Percentiles rank a stretch among this genome's conserved stretches.
phyloP scores from a whole-genome alignment of 441 rosid species.

The Euphorbia celastroides region DNA sequence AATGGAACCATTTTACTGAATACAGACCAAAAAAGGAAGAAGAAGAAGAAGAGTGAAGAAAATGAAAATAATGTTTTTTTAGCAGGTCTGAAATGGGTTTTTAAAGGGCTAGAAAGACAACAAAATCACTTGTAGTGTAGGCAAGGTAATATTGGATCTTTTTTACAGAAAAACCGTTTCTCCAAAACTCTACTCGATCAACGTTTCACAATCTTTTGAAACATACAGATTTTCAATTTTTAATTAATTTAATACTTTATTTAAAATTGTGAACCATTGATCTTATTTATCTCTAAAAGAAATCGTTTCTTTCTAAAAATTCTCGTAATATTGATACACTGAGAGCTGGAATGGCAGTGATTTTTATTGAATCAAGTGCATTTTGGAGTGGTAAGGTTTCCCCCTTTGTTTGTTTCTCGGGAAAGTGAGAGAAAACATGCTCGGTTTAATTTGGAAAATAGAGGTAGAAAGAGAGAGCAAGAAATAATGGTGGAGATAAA shows the following conservation, averaged over 20 bases:
- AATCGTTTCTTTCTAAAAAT: too few species aligned
- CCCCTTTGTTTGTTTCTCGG: background rate
- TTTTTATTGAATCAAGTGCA: slow-evolving; percentile 23
- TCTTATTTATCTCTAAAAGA: too few species aligned
- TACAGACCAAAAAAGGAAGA: background rate
- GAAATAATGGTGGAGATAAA: slow-evolving; percentile 22
- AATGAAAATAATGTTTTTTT: background rate
- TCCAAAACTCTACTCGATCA: too few species aligned
- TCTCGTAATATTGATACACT: slow-evolving; percentile 6
- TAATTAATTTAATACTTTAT: too few species aligned
- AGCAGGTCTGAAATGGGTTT: background rate
- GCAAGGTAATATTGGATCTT: slow-evolving; percentile 34
- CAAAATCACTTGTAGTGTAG: slow-evolving; percentile 27
- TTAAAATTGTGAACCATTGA: too few species aligned
- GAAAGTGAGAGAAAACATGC: background rate
- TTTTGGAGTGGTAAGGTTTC: background rate
- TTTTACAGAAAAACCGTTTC: too few species aligned
- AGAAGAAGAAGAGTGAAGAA: slow-evolving; percentile 9
- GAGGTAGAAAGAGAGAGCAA: slow-evolving; percentile 26
- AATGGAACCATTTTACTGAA: slow-evolving; percentile 46
- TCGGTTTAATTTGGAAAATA: slow-evolving; percentile 21
- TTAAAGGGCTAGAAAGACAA: slow-evolving; percentile 15
- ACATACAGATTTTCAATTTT: too few species aligned
- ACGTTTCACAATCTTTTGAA: too few species aligned
- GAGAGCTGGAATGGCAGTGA: slow-evolving; percentile 28